phyloP scores from a whole-genome alignment of 139 green algal genomes.

The Auxenochlorella pyrenoidosa region DNA sequence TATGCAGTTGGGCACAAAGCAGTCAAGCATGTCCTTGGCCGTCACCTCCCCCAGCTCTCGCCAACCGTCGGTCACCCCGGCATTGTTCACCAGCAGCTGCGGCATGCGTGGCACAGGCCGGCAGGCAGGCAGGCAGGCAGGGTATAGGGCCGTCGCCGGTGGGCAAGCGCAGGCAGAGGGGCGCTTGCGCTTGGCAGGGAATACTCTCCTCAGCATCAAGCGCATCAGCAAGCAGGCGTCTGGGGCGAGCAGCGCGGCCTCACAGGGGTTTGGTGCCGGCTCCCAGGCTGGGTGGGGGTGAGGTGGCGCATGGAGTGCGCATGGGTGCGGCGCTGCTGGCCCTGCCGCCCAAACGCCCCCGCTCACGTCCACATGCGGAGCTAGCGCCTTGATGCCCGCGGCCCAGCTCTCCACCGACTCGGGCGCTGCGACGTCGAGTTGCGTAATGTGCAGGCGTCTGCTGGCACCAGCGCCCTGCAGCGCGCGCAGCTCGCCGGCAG shows the following conservation, averaged over 20 bases:
- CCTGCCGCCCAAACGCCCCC: background rate
- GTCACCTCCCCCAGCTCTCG: conserved; percentile 38
- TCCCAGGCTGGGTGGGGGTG: too few relatives aligned
- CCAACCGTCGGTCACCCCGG: conserved; percentile 34
- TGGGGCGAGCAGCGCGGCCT: too few relatives aligned
- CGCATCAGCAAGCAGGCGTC: too few relatives aligned
- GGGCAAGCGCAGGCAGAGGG: too few relatives aligned
- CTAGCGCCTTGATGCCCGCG: background rate
- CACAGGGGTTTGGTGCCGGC: too few relatives aligned
- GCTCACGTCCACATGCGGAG: conserved; percentile 4
- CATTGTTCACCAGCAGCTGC: conserved; percentile 66
- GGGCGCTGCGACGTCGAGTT: conserved; percentile 39
- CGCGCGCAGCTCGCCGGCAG: conserved; percentile 12
- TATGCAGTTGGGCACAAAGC: conserved; percentile 60
- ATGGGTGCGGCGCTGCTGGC: too few relatives aligned
- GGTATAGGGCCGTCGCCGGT: too few relatives aligned
- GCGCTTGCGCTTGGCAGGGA: too few relatives aligned
- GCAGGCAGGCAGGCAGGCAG: background rate
- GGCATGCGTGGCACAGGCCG: background rate
- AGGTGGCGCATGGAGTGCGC: too few relatives aligned
- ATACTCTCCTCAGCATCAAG: too few relatives aligned
- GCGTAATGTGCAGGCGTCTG: conserved; percentile 1
- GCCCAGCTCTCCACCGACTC: conserved; percentile 32
- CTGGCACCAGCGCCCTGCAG: conserved; percentile 9
- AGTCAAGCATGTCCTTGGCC: conserved; percentile 58